Conservation (phyloP, 1,284 basidiomycete genomes). For the Leccinum subrobustum region DNA sequence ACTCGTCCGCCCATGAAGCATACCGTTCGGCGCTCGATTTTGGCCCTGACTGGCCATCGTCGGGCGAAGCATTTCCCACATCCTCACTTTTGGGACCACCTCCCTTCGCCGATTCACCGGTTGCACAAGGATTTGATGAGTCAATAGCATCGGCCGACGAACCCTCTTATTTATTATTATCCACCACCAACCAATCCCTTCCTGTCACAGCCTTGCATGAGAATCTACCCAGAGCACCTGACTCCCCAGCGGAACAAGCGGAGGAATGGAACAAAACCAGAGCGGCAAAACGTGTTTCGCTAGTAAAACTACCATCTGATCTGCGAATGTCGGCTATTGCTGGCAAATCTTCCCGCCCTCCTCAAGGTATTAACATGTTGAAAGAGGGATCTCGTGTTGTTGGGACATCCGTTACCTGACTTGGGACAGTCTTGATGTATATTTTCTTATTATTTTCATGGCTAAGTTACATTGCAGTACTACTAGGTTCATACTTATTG, state of each 20-base stretch:
- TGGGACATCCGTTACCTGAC: conserved; percentile 6
- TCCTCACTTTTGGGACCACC: conserved; percentile 32
- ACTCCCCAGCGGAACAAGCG: conserved; percentile 59
- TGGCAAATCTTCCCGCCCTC: conserved; percentile 18
- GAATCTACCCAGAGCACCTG: conserved; percentile 43
- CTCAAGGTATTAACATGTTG: conserved; percentile 6
- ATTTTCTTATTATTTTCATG: conserved; percentile 6
- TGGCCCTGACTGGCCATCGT: conserved; percentile 46
- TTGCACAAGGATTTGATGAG: conserved; percentile 17
- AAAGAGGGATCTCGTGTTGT: conserved; percentile 8
- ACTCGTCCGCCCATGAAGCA: conserved; percentile 53
- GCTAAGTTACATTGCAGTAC: conserved; percentile 5
- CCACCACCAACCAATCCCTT: conserved; percentile 31
- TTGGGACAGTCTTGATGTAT: neutral
- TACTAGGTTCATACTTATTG: neutral
- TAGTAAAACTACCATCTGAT: conserved; percentile 68
- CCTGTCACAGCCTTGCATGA: conserved; percentile 38
- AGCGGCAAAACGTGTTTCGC: conserved; percentile 78
- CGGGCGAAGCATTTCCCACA: conserved; percentile 37
- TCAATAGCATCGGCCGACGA: conserved; percentile 22
- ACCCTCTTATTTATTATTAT: conserved; percentile 30
- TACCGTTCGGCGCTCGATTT: conserved; percentile 68
- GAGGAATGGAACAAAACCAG: conserved; percentile 85
- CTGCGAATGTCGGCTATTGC: conserved; percentile 40
- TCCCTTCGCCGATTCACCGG: conserved; percentile 40